Percentiles rank a stretch among this genome's conserved stretches.
phyloP scores from a whole-genome alignment of 495 filamentous ascomycete species.

The Xylaria palmicola region DNA sequence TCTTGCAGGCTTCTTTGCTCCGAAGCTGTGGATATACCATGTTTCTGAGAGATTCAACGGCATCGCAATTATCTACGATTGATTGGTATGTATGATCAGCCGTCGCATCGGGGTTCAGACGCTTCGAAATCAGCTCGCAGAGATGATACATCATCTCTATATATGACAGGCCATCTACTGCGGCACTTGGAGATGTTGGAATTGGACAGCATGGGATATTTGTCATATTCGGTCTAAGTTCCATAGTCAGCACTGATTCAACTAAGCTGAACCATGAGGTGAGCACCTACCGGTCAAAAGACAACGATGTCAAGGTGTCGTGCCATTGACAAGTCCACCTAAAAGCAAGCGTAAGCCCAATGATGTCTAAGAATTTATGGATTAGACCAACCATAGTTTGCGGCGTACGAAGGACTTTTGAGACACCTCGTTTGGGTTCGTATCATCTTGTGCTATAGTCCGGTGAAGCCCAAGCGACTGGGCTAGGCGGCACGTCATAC shows the following conservation, averaged over 20 bases:
- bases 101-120: conserved; percentile 51
- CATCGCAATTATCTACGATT: conserved; percentile 47
- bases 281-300: conserved; percentile 50
- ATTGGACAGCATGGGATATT: conserved; percentile 49
- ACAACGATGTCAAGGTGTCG: conserved; percentile 54
- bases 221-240: conserved; percentile 47
- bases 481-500: conserved; percentile 54
- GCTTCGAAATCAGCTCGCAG: conserved; percentile 48
- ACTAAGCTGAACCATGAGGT: neutral
- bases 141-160: conserved; percentile 57
- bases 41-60: conserved; percentile 48
- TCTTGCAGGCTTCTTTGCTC: conserved; percentile 53
- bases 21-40: conserved; percentile 44
- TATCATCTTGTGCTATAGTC: conserved; percentile 40
- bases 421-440: conserved; percentile 27
- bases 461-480: conserved; percentile 55
- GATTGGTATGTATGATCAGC: conserved; percentile 43
- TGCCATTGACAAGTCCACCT: conserved; percentile 61
- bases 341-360: conserved; percentile 6
- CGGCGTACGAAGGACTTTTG: conserved; percentile 45
- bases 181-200: conserved; percentile 42
- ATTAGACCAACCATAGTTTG: conserved; percentile 42
- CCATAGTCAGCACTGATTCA: conserved; percentile 2
- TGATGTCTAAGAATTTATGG: neutral
- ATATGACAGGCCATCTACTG: conserved; percentile 49